Percentiles rank a stretch among this genome's conserved stretches.
These are phyloP conservation scores for Talaromyces pinophilus DNA, from an alignment of 2,329 filamentous ascomycete genomes.

Conservation along the genomic window DNA sequence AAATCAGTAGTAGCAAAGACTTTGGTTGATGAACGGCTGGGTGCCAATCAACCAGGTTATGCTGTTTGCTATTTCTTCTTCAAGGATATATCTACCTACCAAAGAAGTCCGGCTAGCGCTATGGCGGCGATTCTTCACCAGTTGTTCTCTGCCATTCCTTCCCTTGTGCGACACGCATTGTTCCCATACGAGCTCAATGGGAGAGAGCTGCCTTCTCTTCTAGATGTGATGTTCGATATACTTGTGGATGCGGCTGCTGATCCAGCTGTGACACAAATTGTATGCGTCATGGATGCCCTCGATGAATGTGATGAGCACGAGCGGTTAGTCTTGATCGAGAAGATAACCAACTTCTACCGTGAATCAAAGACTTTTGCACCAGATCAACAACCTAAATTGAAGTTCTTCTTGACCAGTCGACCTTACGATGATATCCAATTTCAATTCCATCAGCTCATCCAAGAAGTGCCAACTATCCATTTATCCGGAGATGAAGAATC, in stretches of 20 bases:
- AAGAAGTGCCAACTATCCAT: slow-evolving; percentile 15
- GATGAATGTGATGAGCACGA: slow-evolving; percentile 38
- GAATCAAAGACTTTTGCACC: background rate
- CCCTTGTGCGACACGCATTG: slow-evolving; percentile 22
- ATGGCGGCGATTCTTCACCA: slow-evolving; percentile 41
- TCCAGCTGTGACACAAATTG: slow-evolving; percentile 24
- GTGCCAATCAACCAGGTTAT: slow-evolving; percentile 8
- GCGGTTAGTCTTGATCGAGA: slow-evolving; percentile 23
- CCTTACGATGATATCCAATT: slow-evolving; percentile 19
- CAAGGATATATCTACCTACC: slow-evolving; percentile 33
- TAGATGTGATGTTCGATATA: slow-evolving; percentile 4
- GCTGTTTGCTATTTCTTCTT: slow-evolving; percentile 49
- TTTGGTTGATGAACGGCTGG: slow-evolving; percentile 37
- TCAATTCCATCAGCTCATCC: slow-evolving; percentile 5
- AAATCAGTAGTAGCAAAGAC: slow-evolving; percentile 46
- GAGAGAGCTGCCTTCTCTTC: slow-evolving; percentile 8
- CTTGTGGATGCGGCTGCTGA: slow-evolving; percentile 6
- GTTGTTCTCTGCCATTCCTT: slow-evolving; percentile 28
- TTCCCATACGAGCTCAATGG: slow-evolving; percentile 26
- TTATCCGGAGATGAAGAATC: slow-evolving; percentile 24
- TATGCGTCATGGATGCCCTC: slow-evolving; percentile 42
- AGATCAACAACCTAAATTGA: slow-evolving; percentile 27
- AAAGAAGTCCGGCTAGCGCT: slow-evolving; percentile 26
- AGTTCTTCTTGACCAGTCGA: slow-evolving; percentile 33
- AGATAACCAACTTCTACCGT: slow-evolving; percentile 6